phyloP scores from a whole-genome alignment of 192 early-diverging fungal species.

The Geranomyces variabilis region DNA sequence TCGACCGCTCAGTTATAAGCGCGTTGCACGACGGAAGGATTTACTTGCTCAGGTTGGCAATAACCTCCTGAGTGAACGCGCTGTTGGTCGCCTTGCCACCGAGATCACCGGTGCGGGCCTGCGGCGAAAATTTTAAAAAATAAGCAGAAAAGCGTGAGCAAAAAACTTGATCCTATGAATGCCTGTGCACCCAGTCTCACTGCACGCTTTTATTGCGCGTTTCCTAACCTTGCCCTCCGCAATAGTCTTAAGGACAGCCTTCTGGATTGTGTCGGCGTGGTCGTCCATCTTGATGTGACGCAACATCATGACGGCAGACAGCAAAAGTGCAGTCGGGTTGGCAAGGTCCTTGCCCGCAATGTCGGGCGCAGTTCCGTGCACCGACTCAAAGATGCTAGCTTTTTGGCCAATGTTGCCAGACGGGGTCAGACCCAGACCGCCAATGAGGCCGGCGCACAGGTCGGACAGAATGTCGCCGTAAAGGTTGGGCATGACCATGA shows the following conservation, averaged over 20 bases:
- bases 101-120: constrained; percentile 88
- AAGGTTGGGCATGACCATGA: constrained; percentile 99
- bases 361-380: constrained; percentile 89
- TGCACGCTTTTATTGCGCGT: too few species aligned
- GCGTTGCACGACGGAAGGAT: not conserved
- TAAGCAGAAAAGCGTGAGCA: not conserved
- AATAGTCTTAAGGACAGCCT: constrained; percentile 91
- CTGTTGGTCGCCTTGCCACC: constrained; percentile 90
- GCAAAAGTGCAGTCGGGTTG: constrained; percentile 92
- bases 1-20: too few species aligned
- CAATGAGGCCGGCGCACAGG: constrained; percentile 97
- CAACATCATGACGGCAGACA: constrained; percentile 98
- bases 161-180: not conserved
- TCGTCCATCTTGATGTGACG: constrained; percentile 87
- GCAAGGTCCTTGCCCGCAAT: constrained; percentile 97
- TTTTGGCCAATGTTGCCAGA: constrained; percentile 98
- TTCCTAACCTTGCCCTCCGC: constrained; percentile 77
- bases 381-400: constrained; percentile 96
- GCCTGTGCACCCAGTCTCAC: too few species aligned
- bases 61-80: constrained; percentile 89
- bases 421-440: constrained; percentile 96
- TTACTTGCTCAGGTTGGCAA: constrained; percentile 52
- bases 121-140: not conserved
- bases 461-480: constrained; percentile 99
- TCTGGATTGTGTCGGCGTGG: constrained; percentile 84